Base-by-base conservation (phyloP, 129 eudicot species). In the Tagetes erecta region DNA sequence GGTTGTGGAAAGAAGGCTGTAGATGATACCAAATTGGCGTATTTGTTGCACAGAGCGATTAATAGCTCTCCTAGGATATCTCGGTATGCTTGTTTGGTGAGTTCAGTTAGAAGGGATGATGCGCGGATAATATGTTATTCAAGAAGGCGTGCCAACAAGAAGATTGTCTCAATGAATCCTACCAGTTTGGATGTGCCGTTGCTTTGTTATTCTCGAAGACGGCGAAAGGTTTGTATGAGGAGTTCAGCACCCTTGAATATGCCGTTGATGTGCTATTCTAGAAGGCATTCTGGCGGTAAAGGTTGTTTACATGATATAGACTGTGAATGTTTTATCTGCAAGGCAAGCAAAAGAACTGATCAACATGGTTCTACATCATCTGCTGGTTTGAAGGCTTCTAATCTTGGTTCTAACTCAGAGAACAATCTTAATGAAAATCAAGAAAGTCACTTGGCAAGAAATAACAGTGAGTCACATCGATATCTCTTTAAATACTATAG, bases 31-130 rank as follows among this genome's bases (percentile, higher is more conserved):
- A 79, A 88, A 37, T 74, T 93, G 80, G 97, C 89, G 7, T 70
- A 84, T 80, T 84, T 77, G 84, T 80, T 90, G 88, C 92, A 86
- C 78, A 81, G 89, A 38, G 83, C 81, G 0, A 86, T 93, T 74
- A 93, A 90, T 64, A 80, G 96, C 52, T 93, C 98, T 5, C 88
- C 88, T 11, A 85, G 91, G 74, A 86, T 71, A 42, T 78, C 83
- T 36, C 81, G 75, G 78, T 77, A 80, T 40, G 53, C 56, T 9
- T 47, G 83, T 52, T 58, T 75, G 62, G 59, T 38, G 80, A 73
- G 81, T 71, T 56, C 80, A 30, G 27, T 34, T 0, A 78, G 79
- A 34, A 67, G 69, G 71, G 80, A 79, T 34, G 76, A 70, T 58
- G 84, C 52, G 50, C 46, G 46, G 39, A 57, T 67, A 4, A 27